Evolutionary conservation across 179 eudicot genomes (phyloP).

Genomic region (Heliamphora ciliata): DNA sequence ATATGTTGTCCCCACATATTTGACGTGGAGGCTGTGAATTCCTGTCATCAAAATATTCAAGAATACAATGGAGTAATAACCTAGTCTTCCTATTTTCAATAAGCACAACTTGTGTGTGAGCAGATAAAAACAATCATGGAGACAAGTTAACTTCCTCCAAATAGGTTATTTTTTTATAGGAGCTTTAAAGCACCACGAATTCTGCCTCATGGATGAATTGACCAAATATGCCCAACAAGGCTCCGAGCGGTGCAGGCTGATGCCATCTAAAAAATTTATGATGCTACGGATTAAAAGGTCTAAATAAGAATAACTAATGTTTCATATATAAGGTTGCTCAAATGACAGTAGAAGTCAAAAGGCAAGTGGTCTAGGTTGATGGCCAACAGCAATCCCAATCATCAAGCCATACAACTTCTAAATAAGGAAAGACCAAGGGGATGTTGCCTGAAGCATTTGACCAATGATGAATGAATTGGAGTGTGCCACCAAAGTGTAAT

Average conservation of each 20-base stretch:
- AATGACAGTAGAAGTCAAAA: neutral
- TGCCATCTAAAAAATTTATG: neutral
- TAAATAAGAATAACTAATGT: neutral
- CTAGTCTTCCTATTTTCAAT: neutral
- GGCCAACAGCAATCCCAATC: neutral
- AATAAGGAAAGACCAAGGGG: neutral
- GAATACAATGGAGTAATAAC: neutral
- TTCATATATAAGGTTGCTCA: neutral
- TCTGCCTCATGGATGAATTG: neutral
- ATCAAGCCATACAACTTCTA: neutral
- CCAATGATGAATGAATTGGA: neutral
- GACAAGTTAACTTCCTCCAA: neutral
- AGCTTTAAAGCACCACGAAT: neutral
- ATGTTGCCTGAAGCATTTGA: neutral
- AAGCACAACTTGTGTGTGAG: neutral
- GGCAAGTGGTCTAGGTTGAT: neutral
- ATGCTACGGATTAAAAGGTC: neutral
- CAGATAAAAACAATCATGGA: neutral
- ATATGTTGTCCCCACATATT: neutral
- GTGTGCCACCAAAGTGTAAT: neutral
- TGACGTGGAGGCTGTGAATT: neutral
- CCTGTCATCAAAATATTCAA: too few relatives aligned
- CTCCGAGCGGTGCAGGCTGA: neutral
- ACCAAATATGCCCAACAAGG: neutral
- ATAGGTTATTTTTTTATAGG: neutral